These are phyloP conservation scores for Lotus japonicus DNA, from an alignment of 306 rosid genomes.

Conservation along the genomic window DNA sequence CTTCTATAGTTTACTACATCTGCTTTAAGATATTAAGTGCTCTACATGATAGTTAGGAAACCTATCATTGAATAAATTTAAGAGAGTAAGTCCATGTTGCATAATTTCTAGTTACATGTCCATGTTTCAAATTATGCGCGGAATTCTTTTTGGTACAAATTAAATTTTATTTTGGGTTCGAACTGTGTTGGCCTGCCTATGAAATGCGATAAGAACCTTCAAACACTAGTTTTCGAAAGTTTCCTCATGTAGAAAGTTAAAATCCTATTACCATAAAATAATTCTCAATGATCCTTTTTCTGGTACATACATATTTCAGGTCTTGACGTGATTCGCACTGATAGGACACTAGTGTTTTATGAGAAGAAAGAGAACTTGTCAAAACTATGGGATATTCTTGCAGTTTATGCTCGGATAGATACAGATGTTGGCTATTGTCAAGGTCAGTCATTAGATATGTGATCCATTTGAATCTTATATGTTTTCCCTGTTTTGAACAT, in stretches of 20 bases:
- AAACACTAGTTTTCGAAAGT: background rate
- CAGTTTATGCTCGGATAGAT: conserved; percentile 88
- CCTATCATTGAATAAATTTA: background rate
- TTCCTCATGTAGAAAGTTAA: background rate
- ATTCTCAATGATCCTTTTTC: background rate
- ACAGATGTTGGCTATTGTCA: conserved; percentile 92
- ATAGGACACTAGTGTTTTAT: conserved; percentile 77
- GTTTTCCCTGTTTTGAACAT: too few relatives aligned
- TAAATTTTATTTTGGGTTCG: background rate
- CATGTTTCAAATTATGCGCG: background rate
- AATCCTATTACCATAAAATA: background rate
- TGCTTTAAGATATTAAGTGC: background rate
- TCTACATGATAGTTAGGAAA: background rate
- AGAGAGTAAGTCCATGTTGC: background rate
- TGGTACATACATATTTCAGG: conserved; percentile 40
- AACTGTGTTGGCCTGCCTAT: background rate
- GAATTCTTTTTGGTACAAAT: background rate
- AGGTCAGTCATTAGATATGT: conserved; percentile 46
- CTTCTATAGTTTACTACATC: background rate
- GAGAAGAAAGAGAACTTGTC: conserved; percentile 80
- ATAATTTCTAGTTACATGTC: background rate
- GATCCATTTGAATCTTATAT: background rate
- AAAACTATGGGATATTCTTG: conserved; percentile 93
- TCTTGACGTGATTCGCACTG: conserved; percentile 93
- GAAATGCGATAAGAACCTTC: background rate